A percentile compares a stretch with the other conserved stretches of the same genome.
phyloP scores from a whole-genome alignment of 352 stramenopile genomes.

The Pythium guiyangense region DNA sequence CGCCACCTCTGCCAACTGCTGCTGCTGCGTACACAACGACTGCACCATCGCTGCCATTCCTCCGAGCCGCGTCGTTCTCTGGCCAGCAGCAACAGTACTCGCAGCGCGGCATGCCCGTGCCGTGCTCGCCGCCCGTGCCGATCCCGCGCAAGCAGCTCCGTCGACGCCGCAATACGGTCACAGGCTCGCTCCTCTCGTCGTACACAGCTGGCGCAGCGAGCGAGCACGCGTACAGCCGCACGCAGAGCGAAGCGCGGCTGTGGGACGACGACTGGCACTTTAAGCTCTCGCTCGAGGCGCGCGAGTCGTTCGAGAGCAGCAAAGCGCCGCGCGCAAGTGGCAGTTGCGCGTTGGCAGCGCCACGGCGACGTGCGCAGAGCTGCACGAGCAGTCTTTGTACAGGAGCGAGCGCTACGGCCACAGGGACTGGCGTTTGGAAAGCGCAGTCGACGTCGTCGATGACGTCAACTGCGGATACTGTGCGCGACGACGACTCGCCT shows the following conservation, averaged over 20 bases:
- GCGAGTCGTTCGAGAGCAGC: conserved; percentile 49
- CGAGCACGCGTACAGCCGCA: conserved; percentile 24
- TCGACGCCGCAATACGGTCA: conserved; percentile 13
- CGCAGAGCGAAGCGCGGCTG: conserved; percentile 45
- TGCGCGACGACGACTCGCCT: conserved; percentile 25
- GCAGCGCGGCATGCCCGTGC: conserved; percentile 1
- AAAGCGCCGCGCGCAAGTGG: conserved; percentile 2
- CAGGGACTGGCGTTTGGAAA: conserved; percentile 9
- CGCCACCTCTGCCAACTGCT: too few relatives aligned
- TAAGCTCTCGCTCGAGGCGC: conserved; percentile 62
- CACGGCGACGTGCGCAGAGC: neutral
- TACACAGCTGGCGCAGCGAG: neutral
- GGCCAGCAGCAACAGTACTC: conserved; percentile 2
- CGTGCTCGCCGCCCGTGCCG: conserved; percentile 20
- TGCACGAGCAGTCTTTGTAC: neutral
- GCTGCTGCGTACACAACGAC: neutral
- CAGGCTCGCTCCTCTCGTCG: conserved; percentile 9
- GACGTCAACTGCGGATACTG: conserved; percentile 27
- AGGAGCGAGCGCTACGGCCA: neutral
- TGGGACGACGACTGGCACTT: conserved; percentile 74
- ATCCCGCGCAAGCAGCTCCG: conserved; percentile 14
- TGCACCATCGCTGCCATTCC: neutral
- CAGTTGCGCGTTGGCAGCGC: neutral
- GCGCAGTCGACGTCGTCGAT: conserved; percentile 28
- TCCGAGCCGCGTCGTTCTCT: conserved; percentile 14